Evolutionary conservation across 495 filamentous ascomycete genomes (phyloP).

Genomic region (Immersiella caudata): DNA sequence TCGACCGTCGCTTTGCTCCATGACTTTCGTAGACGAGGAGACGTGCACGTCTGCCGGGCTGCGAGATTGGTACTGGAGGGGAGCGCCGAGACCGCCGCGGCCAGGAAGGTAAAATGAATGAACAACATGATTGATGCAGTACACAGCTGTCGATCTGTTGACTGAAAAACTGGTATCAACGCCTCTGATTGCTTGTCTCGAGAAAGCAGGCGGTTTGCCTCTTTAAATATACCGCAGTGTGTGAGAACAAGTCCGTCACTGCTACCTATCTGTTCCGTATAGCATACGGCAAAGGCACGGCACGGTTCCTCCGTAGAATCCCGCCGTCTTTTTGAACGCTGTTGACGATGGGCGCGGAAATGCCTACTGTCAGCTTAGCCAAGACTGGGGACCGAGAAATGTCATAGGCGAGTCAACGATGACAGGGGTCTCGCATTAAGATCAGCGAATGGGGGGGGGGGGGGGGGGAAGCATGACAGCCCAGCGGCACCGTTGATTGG

Average conservation of each 20-base stretch:
- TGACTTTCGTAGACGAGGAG: constrained; percentile 16
- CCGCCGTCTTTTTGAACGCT: not conserved
- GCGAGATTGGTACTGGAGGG: constrained; percentile 15
- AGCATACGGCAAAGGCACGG: not conserved
- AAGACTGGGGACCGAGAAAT: constrained; percentile 9
- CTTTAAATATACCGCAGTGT: constrained; percentile 2
- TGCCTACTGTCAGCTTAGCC: constrained; percentile 4
- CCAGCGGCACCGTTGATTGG: constrained; percentile 4
- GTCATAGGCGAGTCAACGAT: not conserved
- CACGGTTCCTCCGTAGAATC: not conserved
- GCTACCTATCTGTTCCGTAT: not conserved
- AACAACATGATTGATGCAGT: constrained; percentile 2
- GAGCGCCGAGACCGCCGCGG: constrained; percentile 3
- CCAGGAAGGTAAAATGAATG: constrained; percentile 8
- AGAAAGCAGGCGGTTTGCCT: not conserved
- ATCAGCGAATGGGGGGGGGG: not conserved
- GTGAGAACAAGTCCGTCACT: not conserved
- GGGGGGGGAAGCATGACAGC: not conserved
- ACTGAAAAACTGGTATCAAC: not conserved
- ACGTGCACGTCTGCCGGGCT: constrained; percentile 11
- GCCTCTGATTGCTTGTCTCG: not conserved
- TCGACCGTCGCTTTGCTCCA: constrained; percentile 9
- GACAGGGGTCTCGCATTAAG: not conserved
- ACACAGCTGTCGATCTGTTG: not conserved
- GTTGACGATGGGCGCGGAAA: not conserved